A percentile compares a stretch with the other conserved stretches of the same genome.
Evolutionary conservation across 108 stramenopile species (phyloP).

Genomic region (Cylindrotheca fusiformis): DNA sequence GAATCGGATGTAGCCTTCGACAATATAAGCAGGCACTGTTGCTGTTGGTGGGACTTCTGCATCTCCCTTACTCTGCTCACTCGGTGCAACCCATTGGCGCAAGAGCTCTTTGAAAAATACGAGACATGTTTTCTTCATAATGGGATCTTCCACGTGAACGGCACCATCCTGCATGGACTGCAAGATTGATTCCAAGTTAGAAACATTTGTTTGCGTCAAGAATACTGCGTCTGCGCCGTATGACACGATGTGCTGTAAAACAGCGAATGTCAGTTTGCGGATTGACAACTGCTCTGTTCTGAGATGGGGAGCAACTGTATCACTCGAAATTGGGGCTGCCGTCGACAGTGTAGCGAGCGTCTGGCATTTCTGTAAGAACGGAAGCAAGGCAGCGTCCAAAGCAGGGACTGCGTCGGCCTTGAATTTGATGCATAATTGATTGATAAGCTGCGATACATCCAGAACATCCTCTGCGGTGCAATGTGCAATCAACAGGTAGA

Average conservation of each 20-base stretch:
- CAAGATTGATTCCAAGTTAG: slow-evolving; percentile 49
- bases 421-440: slow-evolving; percentile 70
- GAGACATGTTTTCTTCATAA: slow-evolving; percentile 65
- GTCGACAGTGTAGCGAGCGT: slow-evolving; percentile 20
- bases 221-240: slow-evolving; percentile 48
- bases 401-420: slow-evolving; percentile 42
- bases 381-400: slow-evolving; percentile 54
- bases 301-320: slow-evolving; percentile 44
- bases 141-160: slow-evolving; percentile 44
- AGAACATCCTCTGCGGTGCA: slow-evolving; percentile 57
- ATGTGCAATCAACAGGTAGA: slow-evolving; percentile 40
- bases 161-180: slow-evolving; percentile 60
- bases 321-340: not conserved
- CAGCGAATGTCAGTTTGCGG: slow-evolving; percentile 54
- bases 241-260: slow-evolving; percentile 51
- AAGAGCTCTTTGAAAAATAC: slow-evolving; percentile 56
- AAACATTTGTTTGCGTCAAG: slow-evolving; percentile 43
- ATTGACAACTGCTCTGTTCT: slow-evolving; percentile 66
- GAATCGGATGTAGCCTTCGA: slow-evolving; percentile 21
- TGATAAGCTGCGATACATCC: slow-evolving; percentile 62
- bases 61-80: not conserved
- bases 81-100: slow-evolving; percentile 40
- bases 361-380: slow-evolving; percentile 62
- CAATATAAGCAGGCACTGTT: not conserved
- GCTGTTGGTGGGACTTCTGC: not conserved